Evolutionary conservation across 1,284 basidiomycete genomes (phyloP), one percentile per base, ranked within the genome.

Genomic region (Prillingera fragicola): DNA sequence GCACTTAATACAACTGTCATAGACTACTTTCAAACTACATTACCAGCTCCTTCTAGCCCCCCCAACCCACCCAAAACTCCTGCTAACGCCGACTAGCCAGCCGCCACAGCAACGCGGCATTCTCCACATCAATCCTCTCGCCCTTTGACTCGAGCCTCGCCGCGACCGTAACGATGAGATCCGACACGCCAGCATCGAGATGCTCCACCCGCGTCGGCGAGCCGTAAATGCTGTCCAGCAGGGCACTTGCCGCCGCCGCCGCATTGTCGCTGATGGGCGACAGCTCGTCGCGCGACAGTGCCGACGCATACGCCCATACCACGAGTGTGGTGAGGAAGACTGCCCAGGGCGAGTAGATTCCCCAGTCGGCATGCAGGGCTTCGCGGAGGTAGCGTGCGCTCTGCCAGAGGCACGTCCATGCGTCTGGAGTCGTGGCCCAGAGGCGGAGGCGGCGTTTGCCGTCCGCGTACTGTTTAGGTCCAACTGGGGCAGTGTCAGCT

Each of bases 361-460:
- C 63, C 62, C 62, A 65, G 38, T 62, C 58, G 29, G 46, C 52
- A 10, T 49, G 50, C n/a, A 68, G 37, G 2, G 60, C 45, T 17
- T 58, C 52, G 22, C 61, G 61, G 5, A 68, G 55, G 43, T 60
- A 68, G 25, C 62, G 43, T 13, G 62, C 55, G n/a, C 50, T 60
- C 45, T 66, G 63, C 65, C 63, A 65, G 3, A 68, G 49, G 37
- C 65, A 68, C 8, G 59, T 65, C 58, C 63, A 66, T 9, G 65
- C 59, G 45, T 68, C 62, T 7, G 57, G 55, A 3, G 59, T 62
- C 22, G 62, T 60, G 23, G 45, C 54, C 65, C 65, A 68, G 3
- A 66, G 40, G 13, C 52, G 45, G 14, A 65, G 40, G 21, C 63
- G 55, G 8, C 62, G 54, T 36, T 52, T 54, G 10, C 57, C 56